These are phyloP conservation scores for Globisporangium iwayamae DNA, from an alignment of 352 stramenopile species.

Conservation along the genomic window DNA sequence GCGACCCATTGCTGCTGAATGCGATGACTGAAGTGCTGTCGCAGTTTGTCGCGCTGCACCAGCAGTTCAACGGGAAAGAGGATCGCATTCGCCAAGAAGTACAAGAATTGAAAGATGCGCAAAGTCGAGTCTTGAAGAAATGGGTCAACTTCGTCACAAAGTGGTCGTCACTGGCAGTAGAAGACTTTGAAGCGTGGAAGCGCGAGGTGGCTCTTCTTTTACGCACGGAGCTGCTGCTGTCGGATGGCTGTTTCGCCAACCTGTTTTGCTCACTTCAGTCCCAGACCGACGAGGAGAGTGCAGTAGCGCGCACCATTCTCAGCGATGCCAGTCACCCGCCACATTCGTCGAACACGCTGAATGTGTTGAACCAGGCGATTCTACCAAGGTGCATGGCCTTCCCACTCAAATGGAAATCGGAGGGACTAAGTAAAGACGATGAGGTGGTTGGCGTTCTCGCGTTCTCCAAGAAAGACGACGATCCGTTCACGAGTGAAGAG, in stretches of 20 bases:
- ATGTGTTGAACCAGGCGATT: conserved; percentile 11
- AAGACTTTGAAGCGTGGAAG: conserved; percentile 13
- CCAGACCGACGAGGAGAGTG: not conserved
- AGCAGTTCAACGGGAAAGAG: conserved; percentile 1
- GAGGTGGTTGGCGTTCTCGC: conserved; percentile 1
- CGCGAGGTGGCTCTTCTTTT: not conserved
- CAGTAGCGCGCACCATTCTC: conserved; percentile 7
- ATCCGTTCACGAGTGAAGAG: conserved; percentile 16
- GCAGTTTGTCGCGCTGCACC: not conserved
- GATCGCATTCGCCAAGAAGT: not conserved
- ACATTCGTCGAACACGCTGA: conserved; percentile 12
- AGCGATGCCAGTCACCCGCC: not conserved
- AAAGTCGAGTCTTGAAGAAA: not conserved
- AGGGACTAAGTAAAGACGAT: not conserved
- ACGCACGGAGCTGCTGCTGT: conserved; percentile 1
- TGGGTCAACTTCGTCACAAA: conserved; percentile 12
- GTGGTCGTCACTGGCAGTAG: conserved; percentile 4
- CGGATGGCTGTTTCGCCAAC: conserved; percentile 7
- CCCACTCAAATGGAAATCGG: not conserved
- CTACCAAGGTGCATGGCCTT: conserved; percentile 11
- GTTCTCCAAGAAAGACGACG: conserved; percentile 6
- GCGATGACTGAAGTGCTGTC: not conserved
- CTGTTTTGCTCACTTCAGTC: conserved; percentile 3
- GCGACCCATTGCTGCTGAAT: not conserved
- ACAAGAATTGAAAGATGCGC: not conserved